Base-by-base conservation (phyloP, 2,329 filamentous ascomycete species). In the Stromatinia cepivora region DNA sequence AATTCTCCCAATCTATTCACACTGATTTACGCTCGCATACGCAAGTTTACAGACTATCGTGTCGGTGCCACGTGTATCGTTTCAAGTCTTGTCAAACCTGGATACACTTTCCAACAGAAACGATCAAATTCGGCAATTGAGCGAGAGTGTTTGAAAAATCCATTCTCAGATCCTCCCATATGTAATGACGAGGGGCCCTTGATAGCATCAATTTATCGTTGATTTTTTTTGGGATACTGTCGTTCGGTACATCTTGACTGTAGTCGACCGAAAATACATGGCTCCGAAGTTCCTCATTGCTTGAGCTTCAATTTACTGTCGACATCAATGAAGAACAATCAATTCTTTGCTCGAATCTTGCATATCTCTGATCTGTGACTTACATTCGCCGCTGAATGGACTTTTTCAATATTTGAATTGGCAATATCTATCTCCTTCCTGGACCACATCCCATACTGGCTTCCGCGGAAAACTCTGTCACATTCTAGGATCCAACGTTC, bases 51-150 rank as follows among this genome's bases (percentile, higher is more conserved):
- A 31, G 39, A 34, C 63, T 53, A 42, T 66, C 17, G 63, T 66
- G 50, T 57, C 63, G 34, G 34, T 66, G 50, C 50, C 63, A 66
- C 63, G 63, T 66, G 36, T 53, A 66, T 66, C 34, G 48, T 66
- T 66, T 56, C 45, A 62, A 48, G 20, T 50, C 20, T 58, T 50
- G 4, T 17, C 28, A 25, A 31, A 45, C 28, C 11, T 11, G 31
- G 11, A 50, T 48, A n/a, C 22, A 31, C 36, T 57, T n/a, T n/a
- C 25, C 36, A 42, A 66, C 50, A 48, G 11, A 10, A 62, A 62
- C 45, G 48, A 36, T 20, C 20, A 57, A 25, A 20, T n/a, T 56
- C 36, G 63, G 50, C 11, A 42, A 57, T 57, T 66, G 48, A 34
- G 15, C 20, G 25, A 66, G 10, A n/a, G 50, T 57, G 20, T 7